These are phyloP conservation scores for Erythrophleum fordii DNA, from an alignment of 306 rosid species.

Conservation along the genomic window DNA sequence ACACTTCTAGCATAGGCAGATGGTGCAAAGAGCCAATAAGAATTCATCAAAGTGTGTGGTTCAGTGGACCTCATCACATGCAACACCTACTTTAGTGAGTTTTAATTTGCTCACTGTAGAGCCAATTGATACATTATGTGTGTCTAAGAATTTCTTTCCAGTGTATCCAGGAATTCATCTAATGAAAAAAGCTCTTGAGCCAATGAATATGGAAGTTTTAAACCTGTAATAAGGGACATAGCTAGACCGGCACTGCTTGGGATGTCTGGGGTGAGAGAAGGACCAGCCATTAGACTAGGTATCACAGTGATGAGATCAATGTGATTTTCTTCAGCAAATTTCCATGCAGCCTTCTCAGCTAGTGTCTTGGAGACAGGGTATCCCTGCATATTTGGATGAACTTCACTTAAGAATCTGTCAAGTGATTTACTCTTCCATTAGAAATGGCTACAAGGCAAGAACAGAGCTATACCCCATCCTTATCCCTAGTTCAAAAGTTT, in stretches of 20 bases:
- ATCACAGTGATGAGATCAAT: slow-evolving; percentile 82
- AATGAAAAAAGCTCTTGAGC: neutral
- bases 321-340: slow-evolving; percentile 70
- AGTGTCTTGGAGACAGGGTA: slow-evolving; percentile 73
- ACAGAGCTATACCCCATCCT: too few species aligned
- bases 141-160: too few species aligned
- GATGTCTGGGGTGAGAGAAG: slow-evolving; percentile 68
- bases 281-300: slow-evolving; percentile 69
- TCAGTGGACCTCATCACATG: neutral
- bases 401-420: neutral
- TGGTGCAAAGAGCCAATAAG: too few species aligned
- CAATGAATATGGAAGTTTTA: slow-evolving; percentile 2
- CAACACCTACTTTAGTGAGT: too few species aligned
- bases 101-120: too few species aligned
- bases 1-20: too few species aligned
- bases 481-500: too few species aligned
- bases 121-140: too few species aligned
- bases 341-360: slow-evolving; percentile 82
- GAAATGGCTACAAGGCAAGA: too few species aligned
- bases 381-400: slow-evolving; percentile 59
- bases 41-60: neutral
- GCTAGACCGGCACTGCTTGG: slow-evolving; percentile 64
- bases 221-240: slow-evolving; percentile 67
- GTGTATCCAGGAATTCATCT: too few species aligned
- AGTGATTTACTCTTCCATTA: too few species aligned